Percentiles rank a stretch among this genome's conserved stretches.
Evolutionary conservation across 495 filamentous ascomycete species (phyloP).

Genomic region (Hypoxylon lienhwacheense): DNA sequence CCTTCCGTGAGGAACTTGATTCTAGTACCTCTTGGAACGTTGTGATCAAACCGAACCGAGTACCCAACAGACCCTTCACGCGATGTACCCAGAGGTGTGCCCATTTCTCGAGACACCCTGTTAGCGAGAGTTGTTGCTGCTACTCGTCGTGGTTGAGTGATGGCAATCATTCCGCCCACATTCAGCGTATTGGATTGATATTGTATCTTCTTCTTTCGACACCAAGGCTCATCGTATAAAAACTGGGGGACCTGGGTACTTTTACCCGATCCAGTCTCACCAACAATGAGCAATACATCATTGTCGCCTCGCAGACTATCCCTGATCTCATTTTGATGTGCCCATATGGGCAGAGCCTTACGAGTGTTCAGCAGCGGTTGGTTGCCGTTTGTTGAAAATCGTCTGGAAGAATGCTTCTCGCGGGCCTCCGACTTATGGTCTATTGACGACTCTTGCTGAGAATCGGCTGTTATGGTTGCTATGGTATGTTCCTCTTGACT

Average conservation of each 20-base stretch:
- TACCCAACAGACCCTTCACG: constrained; percentile 71
- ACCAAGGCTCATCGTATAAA: constrained; percentile 78
- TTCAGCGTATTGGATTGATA: constrained; percentile 52
- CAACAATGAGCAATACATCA: constrained; percentile 81
- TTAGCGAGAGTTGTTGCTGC: constrained; percentile 91
- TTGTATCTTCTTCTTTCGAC: constrained; percentile 58
- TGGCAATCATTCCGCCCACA: constrained; percentile 86
- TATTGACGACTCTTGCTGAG: constrained; percentile 12
- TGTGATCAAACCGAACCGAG: constrained; percentile 88
- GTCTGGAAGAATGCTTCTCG: background rate
- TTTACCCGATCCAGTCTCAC: constrained; percentile 96
- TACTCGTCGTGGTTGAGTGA: constrained; percentile 92
- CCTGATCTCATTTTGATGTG: constrained; percentile 69
- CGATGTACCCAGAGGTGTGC: constrained; percentile 70
- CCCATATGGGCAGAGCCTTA: constrained; percentile 79
- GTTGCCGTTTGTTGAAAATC: constrained; percentile 25
- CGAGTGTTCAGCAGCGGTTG: constrained; percentile 43
- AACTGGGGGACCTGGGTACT: constrained; percentile 97
- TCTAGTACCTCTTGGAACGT: constrained; percentile 65
- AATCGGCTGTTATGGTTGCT: constrained; percentile 5
- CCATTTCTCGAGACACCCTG: constrained; percentile 88
- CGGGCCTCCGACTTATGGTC: background rate
- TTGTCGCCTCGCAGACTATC: constrained; percentile 59
- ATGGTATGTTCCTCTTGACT: constrained; percentile 1
- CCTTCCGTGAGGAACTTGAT: constrained; percentile 97